Evolutionary conservation across 768 basidiomycete genomes (phyloP).

Genomic region (Suillus variegatus): DNA sequence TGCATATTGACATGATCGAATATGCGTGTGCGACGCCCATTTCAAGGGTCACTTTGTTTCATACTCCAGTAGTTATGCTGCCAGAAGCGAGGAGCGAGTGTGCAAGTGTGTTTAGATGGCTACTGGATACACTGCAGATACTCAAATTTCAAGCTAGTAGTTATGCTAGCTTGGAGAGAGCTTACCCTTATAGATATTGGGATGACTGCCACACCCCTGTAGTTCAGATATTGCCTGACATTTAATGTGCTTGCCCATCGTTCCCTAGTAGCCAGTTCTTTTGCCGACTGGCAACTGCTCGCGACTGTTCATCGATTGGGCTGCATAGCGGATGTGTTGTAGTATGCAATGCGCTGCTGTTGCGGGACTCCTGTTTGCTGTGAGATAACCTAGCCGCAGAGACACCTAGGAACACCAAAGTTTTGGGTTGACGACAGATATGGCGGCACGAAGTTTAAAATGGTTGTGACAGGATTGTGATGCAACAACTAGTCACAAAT

Average conservation of each 20-base stretch:
- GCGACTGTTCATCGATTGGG: neutral
- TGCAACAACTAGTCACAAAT: neutral
- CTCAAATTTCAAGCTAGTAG: neutral
- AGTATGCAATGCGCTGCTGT: neutral
- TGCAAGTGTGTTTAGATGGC: neutral
- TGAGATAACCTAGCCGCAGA: neutral
- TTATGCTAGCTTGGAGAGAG: neutral
- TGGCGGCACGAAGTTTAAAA: neutral
- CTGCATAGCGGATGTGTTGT: neutral
- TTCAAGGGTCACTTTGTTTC: neutral
- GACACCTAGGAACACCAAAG: neutral
- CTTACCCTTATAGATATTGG: neutral
- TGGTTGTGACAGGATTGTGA: neutral
- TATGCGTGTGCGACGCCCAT: neutral
- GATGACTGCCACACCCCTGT: neutral
- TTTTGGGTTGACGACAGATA: neutral
- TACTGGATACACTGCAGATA: neutral
- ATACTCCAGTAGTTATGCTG: neutral
- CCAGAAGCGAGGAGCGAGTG: neutral
- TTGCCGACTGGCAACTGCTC: neutral
- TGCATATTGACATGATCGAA: neutral
- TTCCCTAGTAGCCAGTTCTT: conserved; percentile 1
- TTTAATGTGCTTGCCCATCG: neutral
- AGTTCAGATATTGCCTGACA: neutral
- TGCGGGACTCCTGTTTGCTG: neutral